Conservation (phyloP, 192 early-diverging fungal genomes). For the Coemansia sp. region DNA sequence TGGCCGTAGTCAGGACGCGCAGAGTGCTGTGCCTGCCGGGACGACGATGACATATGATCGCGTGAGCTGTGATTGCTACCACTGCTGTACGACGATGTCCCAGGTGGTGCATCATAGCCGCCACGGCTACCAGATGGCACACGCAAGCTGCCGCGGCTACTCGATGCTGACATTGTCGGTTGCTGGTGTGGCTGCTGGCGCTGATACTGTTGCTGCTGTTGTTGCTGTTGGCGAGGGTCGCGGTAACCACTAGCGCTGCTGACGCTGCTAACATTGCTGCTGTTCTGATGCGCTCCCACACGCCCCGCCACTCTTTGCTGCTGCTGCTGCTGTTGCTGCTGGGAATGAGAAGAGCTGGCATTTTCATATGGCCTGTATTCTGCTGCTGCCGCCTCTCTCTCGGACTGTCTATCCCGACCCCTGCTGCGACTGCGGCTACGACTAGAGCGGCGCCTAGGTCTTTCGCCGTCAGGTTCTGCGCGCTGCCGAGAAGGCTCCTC, state of each 20-base stretch:
- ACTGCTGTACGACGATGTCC: neutral
- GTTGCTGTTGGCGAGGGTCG: conserved; percentile 4
- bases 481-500: neutral
- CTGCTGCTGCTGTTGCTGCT: neutral
- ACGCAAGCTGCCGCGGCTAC: conserved; percentile 22
- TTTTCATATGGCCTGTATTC: conserved; percentile 22
- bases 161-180: neutral
- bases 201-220: neutral
- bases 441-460: neutral
- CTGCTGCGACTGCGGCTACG: conserved; percentile 27
- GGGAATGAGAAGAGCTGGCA: neutral
- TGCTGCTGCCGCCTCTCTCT: conserved; percentile 14
- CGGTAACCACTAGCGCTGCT: conserved; percentile 9
- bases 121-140: conserved; percentile 13
- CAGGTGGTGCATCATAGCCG: conserved; percentile 16
- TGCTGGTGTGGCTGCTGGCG: conserved; percentile 4
- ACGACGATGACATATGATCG: neutral
- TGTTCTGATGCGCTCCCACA: conserved; percentile 8
- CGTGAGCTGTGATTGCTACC: conserved; percentile 8
- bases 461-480: conserved; percentile 1
- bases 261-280: conserved; percentile 19
- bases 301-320: conserved; percentile 2
- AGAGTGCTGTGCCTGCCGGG: conserved; percentile 3
- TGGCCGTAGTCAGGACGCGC: conserved; percentile 10
- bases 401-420: conserved; percentile 16